A percentile compares a stretch with the other conserved stretches of the same genome.
Conservation (phyloP, 441 rosid species). For the Erodium trifolium region DNA sequence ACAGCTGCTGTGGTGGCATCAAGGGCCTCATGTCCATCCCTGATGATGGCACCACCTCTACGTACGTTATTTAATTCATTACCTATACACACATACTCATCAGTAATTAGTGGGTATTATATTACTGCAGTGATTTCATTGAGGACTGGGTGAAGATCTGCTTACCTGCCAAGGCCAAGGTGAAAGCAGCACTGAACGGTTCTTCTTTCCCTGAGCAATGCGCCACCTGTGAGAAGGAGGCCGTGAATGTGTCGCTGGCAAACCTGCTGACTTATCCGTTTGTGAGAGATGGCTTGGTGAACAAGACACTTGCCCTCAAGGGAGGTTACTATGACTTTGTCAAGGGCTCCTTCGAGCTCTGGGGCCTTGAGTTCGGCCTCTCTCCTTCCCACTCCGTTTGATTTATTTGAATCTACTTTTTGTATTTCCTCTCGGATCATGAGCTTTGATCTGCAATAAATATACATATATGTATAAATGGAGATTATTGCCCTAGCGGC, state of each 20-base stretch:
- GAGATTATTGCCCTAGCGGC: neutral
- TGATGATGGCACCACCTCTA: slow-evolving; percentile 57
- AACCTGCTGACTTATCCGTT: slow-evolving; percentile 75
- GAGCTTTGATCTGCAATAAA: slow-evolving; percentile 2
- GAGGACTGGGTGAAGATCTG: slow-evolving; percentile 91
- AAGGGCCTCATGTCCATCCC: slow-evolving; percentile 95
- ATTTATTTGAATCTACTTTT: too few species aligned
- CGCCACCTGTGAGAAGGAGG: slow-evolving; percentile 68
- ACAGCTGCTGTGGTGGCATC: slow-evolving; percentile 71
- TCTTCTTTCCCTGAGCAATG: slow-evolving; percentile 45
- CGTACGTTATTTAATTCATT: slow-evolving; percentile 33
- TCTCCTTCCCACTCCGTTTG: slow-evolving; percentile 50
- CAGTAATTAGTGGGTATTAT: neutral
- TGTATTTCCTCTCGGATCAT: slow-evolving; percentile 11
- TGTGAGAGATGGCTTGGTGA: slow-evolving; percentile 62
- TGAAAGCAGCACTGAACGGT: slow-evolving; percentile 36
- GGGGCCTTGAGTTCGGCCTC: slow-evolving; percentile 53
- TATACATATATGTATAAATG: neutral
- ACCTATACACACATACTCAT: too few species aligned
- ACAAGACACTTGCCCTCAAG: slow-evolving; percentile 51
- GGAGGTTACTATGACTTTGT: slow-evolving; percentile 79
- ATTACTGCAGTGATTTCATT: slow-evolving; percentile 66
- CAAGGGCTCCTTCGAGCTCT: slow-evolving; percentile 64
- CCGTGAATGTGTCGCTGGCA: slow-evolving; percentile 76
- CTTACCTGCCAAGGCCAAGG: slow-evolving; percentile 73